Conservation (phyloP, 164 flowering plant species). For the grape (Vitis vinifera) region DNA sequence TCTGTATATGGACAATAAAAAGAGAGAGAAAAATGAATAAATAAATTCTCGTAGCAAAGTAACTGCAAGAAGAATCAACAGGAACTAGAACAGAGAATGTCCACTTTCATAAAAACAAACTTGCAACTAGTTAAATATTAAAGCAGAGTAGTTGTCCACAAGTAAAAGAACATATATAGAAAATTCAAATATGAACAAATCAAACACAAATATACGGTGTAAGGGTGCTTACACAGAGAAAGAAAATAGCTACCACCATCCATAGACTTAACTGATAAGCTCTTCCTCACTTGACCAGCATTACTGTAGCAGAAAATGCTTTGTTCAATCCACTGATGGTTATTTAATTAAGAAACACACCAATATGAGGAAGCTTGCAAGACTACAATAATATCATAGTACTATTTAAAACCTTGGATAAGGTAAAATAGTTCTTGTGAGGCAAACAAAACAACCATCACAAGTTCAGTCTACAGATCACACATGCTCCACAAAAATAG, state of each 20-base stretch:
- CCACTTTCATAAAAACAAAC: too few species aligned
- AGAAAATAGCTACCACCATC: slow-evolving; percentile 65
- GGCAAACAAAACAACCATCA: not conserved
- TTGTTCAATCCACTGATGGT: not conserved
- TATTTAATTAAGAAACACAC: not conserved
- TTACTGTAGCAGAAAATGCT: slow-evolving; percentile 43
- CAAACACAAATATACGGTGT: too few species aligned
- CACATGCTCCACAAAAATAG: not conserved
- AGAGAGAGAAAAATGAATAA: too few species aligned
- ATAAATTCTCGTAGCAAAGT: too few species aligned
- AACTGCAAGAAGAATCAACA: not conserved
- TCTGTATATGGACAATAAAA: too few species aligned
- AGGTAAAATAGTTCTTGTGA: too few species aligned
- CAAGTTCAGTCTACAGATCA: not conserved
- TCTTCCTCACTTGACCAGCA: slow-evolving; percentile 90
- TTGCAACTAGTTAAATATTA: too few species aligned
- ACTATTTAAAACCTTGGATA: not conserved
- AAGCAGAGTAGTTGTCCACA: not conserved
- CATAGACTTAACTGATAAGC: slow-evolving; percentile 61
- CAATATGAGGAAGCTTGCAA: not conserved
- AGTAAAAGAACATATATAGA: not conserved
- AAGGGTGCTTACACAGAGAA: slow-evolving; percentile 58
- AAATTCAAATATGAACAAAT: not conserved
- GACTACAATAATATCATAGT: not conserved
- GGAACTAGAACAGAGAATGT: too few species aligned